These are phyloP conservation scores for Candida tibetensis DNA, from an alignment of 805 yeast species.

Conservation along the genomic window DNA sequence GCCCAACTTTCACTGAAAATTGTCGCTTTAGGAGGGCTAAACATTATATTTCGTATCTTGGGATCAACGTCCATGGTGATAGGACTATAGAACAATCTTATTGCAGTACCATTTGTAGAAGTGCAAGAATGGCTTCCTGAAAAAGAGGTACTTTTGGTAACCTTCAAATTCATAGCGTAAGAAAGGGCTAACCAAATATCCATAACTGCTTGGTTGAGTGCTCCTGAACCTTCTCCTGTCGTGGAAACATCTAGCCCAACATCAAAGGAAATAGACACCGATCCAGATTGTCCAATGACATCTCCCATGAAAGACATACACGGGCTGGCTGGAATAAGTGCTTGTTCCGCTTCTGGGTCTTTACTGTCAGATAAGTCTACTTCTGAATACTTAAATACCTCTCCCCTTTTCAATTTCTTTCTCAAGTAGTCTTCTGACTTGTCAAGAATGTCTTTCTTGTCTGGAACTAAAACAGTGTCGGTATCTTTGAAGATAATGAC, in stretches of 20 bases:
- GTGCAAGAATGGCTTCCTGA: conserved; percentile 18
- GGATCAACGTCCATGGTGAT: conserved; percentile 10
- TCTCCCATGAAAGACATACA: conserved; percentile 7
- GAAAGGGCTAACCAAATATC: conserved; percentile 3
- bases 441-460: conserved; percentile 4
- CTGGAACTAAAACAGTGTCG: conserved; percentile 16
- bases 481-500: conserved; percentile 17
- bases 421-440: not conserved
- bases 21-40: conserved; percentile 3
- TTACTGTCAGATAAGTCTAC: not conserved
- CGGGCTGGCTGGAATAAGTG: conserved; percentile 2
- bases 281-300: conserved; percentile 10
- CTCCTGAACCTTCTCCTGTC: conserved; percentile 1
- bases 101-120: conserved; percentile 12
- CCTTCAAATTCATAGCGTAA: conserved; percentile 6
- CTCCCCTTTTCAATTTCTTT: not conserved
- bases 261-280: conserved; percentile 5
- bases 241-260: conserved; percentile 7
- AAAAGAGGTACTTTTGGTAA: conserved; percentile 8
- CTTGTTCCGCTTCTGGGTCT: not conserved
- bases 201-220: not conserved
- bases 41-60: conserved; percentile 9
- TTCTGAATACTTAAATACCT: conserved; percentile 4
- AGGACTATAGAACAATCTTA: conserved; percentile 18
- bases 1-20: conserved; percentile 10